Conservation (phyloP, 176 grass and related monocot species). For the Lolium rigidum region DNA sequence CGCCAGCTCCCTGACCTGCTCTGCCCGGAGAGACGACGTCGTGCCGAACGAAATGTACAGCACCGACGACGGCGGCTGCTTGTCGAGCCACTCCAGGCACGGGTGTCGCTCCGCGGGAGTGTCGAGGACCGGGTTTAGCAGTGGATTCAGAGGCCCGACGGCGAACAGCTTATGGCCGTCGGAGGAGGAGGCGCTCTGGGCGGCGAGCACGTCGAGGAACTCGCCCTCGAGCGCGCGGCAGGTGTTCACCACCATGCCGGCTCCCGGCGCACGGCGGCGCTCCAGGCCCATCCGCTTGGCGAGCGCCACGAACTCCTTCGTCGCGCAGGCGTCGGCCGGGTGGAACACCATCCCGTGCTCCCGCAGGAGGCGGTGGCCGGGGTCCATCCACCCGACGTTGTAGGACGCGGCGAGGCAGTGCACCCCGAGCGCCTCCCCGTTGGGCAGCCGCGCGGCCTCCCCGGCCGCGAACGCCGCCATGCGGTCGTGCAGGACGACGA, state of each 20-base stretch:
- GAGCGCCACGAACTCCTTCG: slow-evolving; percentile 45
- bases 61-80: slow-evolving; percentile 61
- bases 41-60: slow-evolving; percentile 87
- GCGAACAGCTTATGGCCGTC: no score
- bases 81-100: slow-evolving; percentile 74
- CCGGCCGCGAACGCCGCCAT: slow-evolving; percentile 56
- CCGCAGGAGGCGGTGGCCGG: slow-evolving; percentile 32
- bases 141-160: no score
- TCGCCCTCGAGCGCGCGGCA: slow-evolving; percentile 65
- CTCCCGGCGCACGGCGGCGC: neutral
- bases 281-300: slow-evolving; percentile 19
- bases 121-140: neutral
- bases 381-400: slow-evolving; percentile 43
- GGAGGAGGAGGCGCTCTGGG: no score
- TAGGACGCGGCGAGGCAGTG: slow-evolving; percentile 55
- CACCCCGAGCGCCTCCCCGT: slow-evolving; percentile 53
- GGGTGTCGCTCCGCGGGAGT: slow-evolving; percentile 22
- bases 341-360: slow-evolving; percentile 42
- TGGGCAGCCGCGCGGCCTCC: slow-evolving; percentile 53
- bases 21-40: slow-evolving; percentile 53
- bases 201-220: slow-evolving; percentile 55
- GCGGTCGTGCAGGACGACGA: slow-evolving; percentile 68
- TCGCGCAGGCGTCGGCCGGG: slow-evolving; percentile 40
- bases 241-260: slow-evolving; percentile 59
- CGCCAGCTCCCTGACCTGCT: slow-evolving; percentile 69